Evolutionary conservation across 345 rosid species (phyloP), one percentile per base, ranked within the genome.

Genomic region (Zanthoxylum bungeanum): DNA sequence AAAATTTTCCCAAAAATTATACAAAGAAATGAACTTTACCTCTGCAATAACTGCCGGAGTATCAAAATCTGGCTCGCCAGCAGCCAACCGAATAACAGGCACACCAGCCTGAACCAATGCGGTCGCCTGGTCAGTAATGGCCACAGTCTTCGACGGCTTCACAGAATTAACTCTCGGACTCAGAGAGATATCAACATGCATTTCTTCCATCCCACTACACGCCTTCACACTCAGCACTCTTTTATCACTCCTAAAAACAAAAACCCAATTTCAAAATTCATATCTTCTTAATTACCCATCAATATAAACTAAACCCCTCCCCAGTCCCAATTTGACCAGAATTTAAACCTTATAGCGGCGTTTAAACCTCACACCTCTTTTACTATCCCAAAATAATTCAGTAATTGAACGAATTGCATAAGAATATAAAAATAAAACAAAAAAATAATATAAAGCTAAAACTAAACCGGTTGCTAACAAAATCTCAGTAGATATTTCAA

Each of bases 21-120:
- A 21, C 51, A 58, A 58, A 52, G 24, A 34, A 40, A 16, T 1
- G 3, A 67, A 27, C 31, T 9, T 17, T 51, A 93, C 99, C 92
- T 92, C 96, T 6, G 94, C 82, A 73, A 95, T 85, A 50, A 72
- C 57, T 69, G 82, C 66, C 34, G 99, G 98, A 1, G 99, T 95
- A 66, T 92, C 96, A 56, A 92, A 95, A 86, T 95, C 99, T 9
- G 99, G 98, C 69, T 95, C 99, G 59, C 99, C 99, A 33, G 98
- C 99, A 64, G 99, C 99, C 82, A 95, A 82, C 12, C 92, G 82
- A 70, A 95, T 88, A 50, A 95, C 87, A 3, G 98, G 97, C 21
- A 91, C 83, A 62, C 99, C 99, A 21, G 98, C 90, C 78, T 89
- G 90, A 8, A 67, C 85, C 79, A 95, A 98, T 56, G 98, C 93